These are phyloP conservation scores for Trametes sanguinea DNA, from an alignment of 768 basidiomycete genomes.

Conservation along the genomic window DNA sequence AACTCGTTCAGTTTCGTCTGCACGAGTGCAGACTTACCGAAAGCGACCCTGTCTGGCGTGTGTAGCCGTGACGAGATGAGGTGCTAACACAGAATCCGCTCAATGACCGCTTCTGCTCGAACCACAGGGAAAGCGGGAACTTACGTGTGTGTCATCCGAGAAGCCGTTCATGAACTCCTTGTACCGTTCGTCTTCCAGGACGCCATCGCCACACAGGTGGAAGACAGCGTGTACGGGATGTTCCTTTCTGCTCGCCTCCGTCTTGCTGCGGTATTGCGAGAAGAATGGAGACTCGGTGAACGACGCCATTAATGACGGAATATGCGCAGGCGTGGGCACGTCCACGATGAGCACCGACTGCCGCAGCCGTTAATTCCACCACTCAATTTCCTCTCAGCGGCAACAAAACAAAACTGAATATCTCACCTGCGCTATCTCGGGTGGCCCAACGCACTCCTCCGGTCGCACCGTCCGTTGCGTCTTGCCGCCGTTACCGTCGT, in stretches of 20 bases:
- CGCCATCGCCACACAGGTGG: constrained; percentile 71
- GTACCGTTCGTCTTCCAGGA: constrained; percentile 72
- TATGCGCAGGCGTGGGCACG: constrained; percentile 62
- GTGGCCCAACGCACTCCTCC: constrained; percentile 60
- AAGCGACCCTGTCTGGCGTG: constrained; percentile 65
- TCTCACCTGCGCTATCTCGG: constrained; percentile 50
- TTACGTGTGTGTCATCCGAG: constrained; percentile 58
- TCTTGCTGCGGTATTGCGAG: constrained; percentile 47
- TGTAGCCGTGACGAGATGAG: constrained; percentile 68
- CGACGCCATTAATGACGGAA: constrained; percentile 49
- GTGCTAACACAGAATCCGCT: constrained; percentile 53
- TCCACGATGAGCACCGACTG: constrained; percentile 67
- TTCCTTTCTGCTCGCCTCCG: constrained; percentile 41
- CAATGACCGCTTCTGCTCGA: neutral
- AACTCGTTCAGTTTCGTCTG: constrained; percentile 73
- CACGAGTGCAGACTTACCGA: constrained; percentile 70
- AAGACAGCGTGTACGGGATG: constrained; percentile 57
- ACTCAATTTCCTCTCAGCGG: neutral
- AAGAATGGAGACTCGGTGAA: constrained; percentile 52
- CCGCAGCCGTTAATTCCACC: neutral
- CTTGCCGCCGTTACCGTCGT: constrained; percentile 44
- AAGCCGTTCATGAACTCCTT: constrained; percentile 73
- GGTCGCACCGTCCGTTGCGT: constrained; percentile 54
- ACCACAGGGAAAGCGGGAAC: constrained; percentile 25
- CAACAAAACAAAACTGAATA: neutral